These are phyloP conservation scores for Fistulifera solaris DNA, from an alignment of 108 stramenopile species.

Conservation along the genomic window DNA sequence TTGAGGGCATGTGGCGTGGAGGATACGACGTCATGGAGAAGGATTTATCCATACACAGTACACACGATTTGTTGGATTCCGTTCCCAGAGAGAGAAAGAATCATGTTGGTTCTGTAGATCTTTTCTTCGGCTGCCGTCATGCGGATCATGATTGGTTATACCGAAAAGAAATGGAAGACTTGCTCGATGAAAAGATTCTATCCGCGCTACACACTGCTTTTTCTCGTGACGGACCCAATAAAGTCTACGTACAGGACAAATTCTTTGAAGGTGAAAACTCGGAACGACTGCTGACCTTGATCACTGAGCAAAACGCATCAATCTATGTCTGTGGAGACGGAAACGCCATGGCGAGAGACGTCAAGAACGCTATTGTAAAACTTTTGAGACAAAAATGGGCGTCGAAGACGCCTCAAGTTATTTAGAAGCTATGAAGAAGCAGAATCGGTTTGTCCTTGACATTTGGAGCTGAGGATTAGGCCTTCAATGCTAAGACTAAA, in stretches of 20 bases:
- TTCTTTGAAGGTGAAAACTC: slow-evolving; percentile 34
- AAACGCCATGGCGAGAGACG: slow-evolving; percentile 88
- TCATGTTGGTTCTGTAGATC: slow-evolving; percentile 46
- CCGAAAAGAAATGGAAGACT: slow-evolving; percentile 65
- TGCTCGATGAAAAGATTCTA: slow-evolving; percentile 53
- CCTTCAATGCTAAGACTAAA: no score
- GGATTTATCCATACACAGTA: slow-evolving; percentile 39
- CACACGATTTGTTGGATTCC: slow-evolving; percentile 12
- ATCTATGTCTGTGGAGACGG: slow-evolving; percentile 91
- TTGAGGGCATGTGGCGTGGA: slow-evolving; percentile 71
- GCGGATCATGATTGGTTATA: slow-evolving; percentile 90
- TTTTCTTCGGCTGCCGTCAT: slow-evolving; percentile 96
- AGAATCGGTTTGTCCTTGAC: slow-evolving; percentile 65
- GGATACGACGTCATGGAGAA: slow-evolving; percentile 71
- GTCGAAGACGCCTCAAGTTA: slow-evolving; percentile 31
- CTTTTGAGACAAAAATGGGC: slow-evolving; percentile 26
- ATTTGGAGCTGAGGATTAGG: slow-evolving; percentile 45
- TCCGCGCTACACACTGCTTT: slow-evolving; percentile 77
- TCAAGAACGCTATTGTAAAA: slow-evolving; percentile 58
- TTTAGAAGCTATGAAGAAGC: slow-evolving; percentile 68
- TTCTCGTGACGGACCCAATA: slow-evolving; percentile 57
- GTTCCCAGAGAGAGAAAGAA: slow-evolving; percentile 8
- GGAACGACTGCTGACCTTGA: slow-evolving; percentile 35
- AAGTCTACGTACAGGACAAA: slow-evolving; percentile 82
- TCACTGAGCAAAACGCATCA: slow-evolving; percentile 47